Percentiles rank a stretch among this genome's conserved stretches.
Conservation (phyloP, 2,329 filamentous ascomycete genomes). For the Sporothrix phasma region DNA sequence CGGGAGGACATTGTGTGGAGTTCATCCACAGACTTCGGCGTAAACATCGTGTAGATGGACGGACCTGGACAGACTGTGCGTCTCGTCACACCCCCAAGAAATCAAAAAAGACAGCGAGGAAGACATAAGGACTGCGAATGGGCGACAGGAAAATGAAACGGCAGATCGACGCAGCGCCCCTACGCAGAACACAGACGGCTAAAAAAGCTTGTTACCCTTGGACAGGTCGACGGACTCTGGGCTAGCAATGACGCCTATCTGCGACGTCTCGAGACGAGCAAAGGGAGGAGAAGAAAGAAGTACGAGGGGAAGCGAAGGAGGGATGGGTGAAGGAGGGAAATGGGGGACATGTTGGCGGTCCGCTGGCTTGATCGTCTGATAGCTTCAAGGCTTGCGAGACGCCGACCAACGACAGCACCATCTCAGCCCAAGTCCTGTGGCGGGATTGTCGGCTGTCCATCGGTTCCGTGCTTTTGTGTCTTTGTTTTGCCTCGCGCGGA, state of each 20-base stretch:
- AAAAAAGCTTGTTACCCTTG: conserved; percentile 6
- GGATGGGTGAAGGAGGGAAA: neutral
- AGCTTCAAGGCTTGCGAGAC: neutral
- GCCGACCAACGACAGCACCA: neutral
- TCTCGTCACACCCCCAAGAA: neutral
- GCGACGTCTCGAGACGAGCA: neutral
- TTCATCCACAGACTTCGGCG: no score
- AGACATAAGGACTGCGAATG: neutral
- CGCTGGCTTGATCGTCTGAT: no score
- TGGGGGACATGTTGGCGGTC: no score
- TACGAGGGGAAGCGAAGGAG: neutral
- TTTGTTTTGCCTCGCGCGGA: neutral
- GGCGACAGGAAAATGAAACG: conserved; percentile 5
- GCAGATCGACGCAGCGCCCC: neutral
- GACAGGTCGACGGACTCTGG: neutral
- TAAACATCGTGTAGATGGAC: no score
- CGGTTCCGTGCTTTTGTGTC: neutral
- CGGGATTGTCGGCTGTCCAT: neutral
- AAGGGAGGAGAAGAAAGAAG: neutral
- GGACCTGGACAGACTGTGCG: neutral
- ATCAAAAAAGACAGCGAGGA: neutral
- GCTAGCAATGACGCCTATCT: neutral
- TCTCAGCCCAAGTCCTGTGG: no score
- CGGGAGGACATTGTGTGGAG: no score
- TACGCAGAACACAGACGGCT: no score